Evolutionary conservation across 1,284 basidiomycete genomes (phyloP), one percentile per base, ranked within the genome.

Genomic region (Trametes polyzona): DNA sequence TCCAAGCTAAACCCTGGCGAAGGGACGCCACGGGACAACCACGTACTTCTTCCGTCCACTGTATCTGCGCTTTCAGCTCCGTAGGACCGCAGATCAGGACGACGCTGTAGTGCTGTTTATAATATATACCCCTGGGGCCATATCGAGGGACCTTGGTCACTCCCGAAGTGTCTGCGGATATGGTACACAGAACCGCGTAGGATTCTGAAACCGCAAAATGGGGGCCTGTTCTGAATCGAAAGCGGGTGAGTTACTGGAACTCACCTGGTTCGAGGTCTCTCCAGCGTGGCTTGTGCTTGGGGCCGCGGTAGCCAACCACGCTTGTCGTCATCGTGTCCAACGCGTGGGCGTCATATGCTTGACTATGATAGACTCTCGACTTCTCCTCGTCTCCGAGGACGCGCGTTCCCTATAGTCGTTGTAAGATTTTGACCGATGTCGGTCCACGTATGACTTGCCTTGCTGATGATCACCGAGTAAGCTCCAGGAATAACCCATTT

Each of bases 81-180:
- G 78, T 78, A 30, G 79, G 65, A 7, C 83, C 83, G 53, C 82
- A 82, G 40, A 74, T 70, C 47, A 84, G 67, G 17, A 84, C 70
- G 47, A 84, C 70, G 19, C 78, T 74, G 62, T 74, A 83, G 12
- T 70, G 65, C 40, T 77, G 74, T 32, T 67, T 65, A 58, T 76
- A 83, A 47, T 72, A 77, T 4, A 51, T 46, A 8, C 70, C 69
- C 0, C 42, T 42, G 3, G 57, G 24, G 2, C 67, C 71, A 0
- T 17, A 11, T 10, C 36, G 39, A 10, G 55, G 55, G 0, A 36
- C 50, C 26, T 65, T 70, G n/a, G 65, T 62, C 14, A 78, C 67
- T 21, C 67, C 58, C 0, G 75, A 71, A 0, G 76, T 74, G 46
- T 83, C 75, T 2, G 73, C 76, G 32, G 66, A 64, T 1, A 83